Conservation (phyloP, 2,329 filamentous ascomycete species). For the Gaeumannomyces tritici region DNA sequence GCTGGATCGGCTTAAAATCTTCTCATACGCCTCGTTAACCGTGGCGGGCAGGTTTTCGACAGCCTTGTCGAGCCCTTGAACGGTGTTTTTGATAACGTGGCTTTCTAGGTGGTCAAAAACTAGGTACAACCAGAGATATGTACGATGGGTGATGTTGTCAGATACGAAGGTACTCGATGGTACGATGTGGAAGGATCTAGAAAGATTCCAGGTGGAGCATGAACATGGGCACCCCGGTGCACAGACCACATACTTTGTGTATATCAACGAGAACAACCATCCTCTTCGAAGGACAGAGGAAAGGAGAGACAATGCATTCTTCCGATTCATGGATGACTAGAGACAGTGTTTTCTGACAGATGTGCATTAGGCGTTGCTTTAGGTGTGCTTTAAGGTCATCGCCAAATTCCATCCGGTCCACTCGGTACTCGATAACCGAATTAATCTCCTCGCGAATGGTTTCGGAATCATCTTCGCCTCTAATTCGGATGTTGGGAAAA, state of each 20-base stretch:
- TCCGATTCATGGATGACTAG: no score
- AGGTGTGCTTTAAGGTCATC: constrained; percentile 9
- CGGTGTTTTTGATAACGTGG: constrained; percentile 5
- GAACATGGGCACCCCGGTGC: no score
- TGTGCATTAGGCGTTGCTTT: constrained; percentile 9
- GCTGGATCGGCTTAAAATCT: constrained; percentile 11
- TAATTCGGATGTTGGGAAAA: constrained; percentile 6
- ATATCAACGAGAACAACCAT: no score
- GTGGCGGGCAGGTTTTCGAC: constrained; percentile 12
- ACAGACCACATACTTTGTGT: no score
- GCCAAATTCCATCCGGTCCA: neutral
- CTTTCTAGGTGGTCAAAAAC: constrained; percentile 6
- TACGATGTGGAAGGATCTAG: no score
- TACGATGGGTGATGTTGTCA: constrained; percentile 18
- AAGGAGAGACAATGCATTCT: no score
- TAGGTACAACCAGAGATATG: constrained; percentile 27
- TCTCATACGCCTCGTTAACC: constrained; percentile 12
- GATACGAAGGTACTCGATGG: no score
- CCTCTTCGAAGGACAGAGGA: no score
- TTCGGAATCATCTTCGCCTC: constrained; percentile 6
- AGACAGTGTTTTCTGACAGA: no score
- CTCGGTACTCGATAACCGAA: constrained; percentile 5
- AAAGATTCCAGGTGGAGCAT: no score
- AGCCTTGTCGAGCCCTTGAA: constrained; percentile 7
- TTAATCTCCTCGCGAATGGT: constrained; percentile 5